Base-by-base conservation (phyloP, 192 early-diverging fungal genomes). In the Coemansia sp. region DNA sequence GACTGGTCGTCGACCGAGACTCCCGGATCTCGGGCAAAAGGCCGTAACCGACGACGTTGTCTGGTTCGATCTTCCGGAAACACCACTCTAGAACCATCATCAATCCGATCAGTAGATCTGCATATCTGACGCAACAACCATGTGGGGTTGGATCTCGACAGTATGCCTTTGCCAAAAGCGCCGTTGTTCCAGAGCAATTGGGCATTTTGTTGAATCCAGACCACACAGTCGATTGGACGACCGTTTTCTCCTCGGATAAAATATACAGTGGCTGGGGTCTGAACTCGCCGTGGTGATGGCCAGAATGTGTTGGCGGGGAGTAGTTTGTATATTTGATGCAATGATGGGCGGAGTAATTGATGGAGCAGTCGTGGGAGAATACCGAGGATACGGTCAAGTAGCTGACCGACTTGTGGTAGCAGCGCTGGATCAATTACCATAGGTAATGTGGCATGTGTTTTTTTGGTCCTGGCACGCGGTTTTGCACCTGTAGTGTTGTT, bases 81-180 rank as follows among this genome's bases (percentile, higher is more conserved):
- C 66, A 48, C 62, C 18, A 28, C 31, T 4, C 56, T n/a, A n/a
- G n/a, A n/a, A 40, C 29, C 40, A 18, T 30, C 28, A 25, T 8
- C 5, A 14, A 2, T 32, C 20, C 18, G 31, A 7, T 42, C 30
- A 22, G 11, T 60, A 18, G 12, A 7, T 22, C 25, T 62, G 54
- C 42, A 22, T 32, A 30, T 70, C 64, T 32, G n/a, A n/a, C 86
- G 68, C 20, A 68, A 55, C 34, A 73, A 64, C 93, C 92, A 96
- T 4, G 91, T 93, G 2, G 92, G 83, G 22, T 93, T 86, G 34
- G 93, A 89, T 18, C 94, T 73, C 18, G 93, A 94, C 20, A 96
- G 69, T 8, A 84, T 85, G 2, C 89, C 91, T 57, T 93, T 93
- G 20, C 91, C 90, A 75, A 87, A 92, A 62, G 86, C 88, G 0